phyloP scores from a whole-genome alignment of 208 protist species.

The Leishmania braziliensis region DNA sequence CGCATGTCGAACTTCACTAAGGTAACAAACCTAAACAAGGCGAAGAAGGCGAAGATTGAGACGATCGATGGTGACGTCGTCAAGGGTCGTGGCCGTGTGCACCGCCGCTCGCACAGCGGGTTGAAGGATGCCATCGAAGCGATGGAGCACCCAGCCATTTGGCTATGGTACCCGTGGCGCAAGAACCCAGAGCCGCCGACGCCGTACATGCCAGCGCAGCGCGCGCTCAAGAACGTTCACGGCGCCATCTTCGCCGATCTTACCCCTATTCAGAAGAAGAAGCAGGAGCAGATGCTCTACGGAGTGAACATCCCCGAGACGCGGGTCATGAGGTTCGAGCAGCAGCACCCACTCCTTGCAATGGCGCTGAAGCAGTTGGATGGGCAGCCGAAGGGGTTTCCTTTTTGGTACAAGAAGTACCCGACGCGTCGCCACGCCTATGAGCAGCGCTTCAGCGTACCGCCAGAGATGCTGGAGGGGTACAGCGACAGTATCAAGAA shows the following conservation, averaged over 20 bases:
- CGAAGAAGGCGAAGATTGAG: conserved; percentile 67
- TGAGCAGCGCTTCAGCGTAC: conserved; percentile 89
- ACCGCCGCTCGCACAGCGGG: conserved; percentile 77
- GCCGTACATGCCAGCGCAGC: conserved; percentile 85
- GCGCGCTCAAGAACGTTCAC: conserved; percentile 91
- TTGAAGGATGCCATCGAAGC: conserved; percentile 80
- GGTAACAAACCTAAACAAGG: conserved; percentile 81
- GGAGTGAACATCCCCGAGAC: conserved; percentile 84
- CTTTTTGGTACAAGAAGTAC: conserved; percentile 94
- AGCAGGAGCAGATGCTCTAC: conserved; percentile 90
- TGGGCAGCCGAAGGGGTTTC: conserved; percentile 87
- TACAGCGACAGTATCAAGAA: conserved; percentile 83
- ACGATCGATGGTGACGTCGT: conserved; percentile 86
- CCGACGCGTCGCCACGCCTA: conserved; percentile 91
- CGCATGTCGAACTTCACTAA: conserved; percentile 81
- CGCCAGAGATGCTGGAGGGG: conserved; percentile 89
- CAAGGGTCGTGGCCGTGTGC: conserved; percentile 80
- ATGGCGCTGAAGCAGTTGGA: conserved; percentile 71
- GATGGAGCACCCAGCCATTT: conserved; percentile 92
- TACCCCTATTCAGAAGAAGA: conserved; percentile 86
- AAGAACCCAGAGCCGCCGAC: conserved; percentile 91
- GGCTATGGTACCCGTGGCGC: conserved; percentile 93
- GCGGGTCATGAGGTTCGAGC: conserved; percentile 79
- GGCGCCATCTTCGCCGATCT: conserved; percentile 84
- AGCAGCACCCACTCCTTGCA: conserved; percentile 86